phyloP scores from a whole-genome alignment of 768 basidiomycete genomes.

The Coprinellus aureogranulatus region DNA sequence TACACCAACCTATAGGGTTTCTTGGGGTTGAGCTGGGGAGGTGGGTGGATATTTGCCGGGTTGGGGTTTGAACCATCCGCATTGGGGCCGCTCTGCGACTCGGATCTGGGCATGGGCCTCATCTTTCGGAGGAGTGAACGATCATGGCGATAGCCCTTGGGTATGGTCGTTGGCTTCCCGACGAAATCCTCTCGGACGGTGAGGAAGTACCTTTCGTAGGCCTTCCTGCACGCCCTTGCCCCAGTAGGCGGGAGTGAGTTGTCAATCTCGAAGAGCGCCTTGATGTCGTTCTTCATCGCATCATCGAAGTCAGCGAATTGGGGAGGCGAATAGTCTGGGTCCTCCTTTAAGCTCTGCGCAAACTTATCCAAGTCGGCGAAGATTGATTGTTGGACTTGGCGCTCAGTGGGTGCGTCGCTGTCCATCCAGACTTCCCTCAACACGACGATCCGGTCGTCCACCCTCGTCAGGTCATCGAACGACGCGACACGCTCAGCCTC shows the following conservation, averaged over 20 bases:
- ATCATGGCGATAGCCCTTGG: background rate
- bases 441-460: background rate
- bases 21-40: background rate
- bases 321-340: background rate
- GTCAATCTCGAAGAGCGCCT: background rate
- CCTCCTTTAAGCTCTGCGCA: background rate
- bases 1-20: background rate
- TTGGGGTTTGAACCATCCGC: background rate
- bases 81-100: too few species aligned
- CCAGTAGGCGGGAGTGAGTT: too few species aligned
- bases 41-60: background rate
- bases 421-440: conserved; percentile 22
- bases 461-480: background rate
- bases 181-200: background rate
- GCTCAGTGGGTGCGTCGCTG: conserved; percentile 6
- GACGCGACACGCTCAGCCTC: background rate
- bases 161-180: background rate
- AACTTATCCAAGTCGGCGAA: conserved; percentile 8
- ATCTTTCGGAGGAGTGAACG: background rate
- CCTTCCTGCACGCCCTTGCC: too few species aligned
- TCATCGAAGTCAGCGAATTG: background rate
- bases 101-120: too few species aligned
- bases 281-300: background rate
- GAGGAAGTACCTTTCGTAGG: background rate
- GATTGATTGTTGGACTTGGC: conserved; percentile 13